Percentiles rank a stretch among this genome's conserved stretches.
These are phyloP conservation scores for Trichoderma sp. DNA, from an alignment of 2,329 filamentous ascomycete species.

Conservation along the genomic window DNA sequence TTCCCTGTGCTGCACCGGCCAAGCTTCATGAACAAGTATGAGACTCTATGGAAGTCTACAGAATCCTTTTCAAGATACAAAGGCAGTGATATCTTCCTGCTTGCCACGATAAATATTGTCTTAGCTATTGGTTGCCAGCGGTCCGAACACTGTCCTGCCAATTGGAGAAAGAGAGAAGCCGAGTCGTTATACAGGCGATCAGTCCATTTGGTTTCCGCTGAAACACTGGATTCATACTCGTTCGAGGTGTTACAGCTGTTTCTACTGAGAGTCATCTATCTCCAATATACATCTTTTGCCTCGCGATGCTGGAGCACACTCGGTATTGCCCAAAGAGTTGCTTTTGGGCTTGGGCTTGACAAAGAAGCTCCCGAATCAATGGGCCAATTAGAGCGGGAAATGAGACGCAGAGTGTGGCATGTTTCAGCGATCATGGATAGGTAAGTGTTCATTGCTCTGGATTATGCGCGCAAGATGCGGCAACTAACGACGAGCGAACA, in stretches of 20 bases:
- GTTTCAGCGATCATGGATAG: background rate
- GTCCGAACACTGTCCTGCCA: conserved; percentile 1
- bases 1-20: conserved; percentile 5
- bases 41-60: background rate
- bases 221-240: conserved; percentile 1
- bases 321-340: conserved; percentile 6
- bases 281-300: conserved; percentile 11
- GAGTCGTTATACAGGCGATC: conserved; percentile 11
- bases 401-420: conserved; percentile 14
- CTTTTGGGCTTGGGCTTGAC: conserved; percentile 2
- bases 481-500: background rate
- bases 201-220: conserved; percentile 1
- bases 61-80: background rate
- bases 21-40: background rate
- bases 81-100: background rate
- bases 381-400: conserved; percentile 5
- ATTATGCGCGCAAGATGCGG: background rate
- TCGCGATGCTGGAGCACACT: conserved; percentile 14
- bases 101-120: conserved; percentile 1
- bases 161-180: conserved; percentile 5
- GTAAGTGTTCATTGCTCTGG: background rate
- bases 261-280: background rate
- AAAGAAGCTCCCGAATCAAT: background rate
- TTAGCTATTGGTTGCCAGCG: conserved; percentile 6
- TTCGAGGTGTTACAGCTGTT: background rate